Base-by-base conservation (phyloP, 2,329 filamentous ascomycete genomes). In the Mycocentrospora acerina region DNA sequence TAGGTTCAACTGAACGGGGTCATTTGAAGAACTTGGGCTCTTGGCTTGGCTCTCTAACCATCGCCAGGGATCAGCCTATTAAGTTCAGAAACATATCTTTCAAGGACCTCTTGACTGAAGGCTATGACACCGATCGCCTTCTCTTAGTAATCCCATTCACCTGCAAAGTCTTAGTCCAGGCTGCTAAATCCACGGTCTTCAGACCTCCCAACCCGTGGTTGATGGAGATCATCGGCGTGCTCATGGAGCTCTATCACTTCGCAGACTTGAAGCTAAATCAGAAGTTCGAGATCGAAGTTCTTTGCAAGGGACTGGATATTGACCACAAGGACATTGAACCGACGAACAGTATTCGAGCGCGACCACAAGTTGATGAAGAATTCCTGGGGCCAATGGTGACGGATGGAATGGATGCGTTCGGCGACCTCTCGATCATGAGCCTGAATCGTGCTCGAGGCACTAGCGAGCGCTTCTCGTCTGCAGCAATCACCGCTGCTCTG, bases 231-330 rank as follows among this genome's bases (percentile, higher is more conserved):
- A 82, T 98, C 38, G 81, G 88, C 48, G 75, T 97, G 7, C 77
- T 98, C 24, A 88, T 95, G 56, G 94, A 98, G 61, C 77, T 98
- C 4, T 98, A 98, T 60, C 86, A 95, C 59, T 86, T 87, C 57
- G 89, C 88, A 11, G 91, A 96, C 55, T 74, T 98, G 39, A 97
- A 97, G 66, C 79, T 98, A 25, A 97, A 97, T 54, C 83, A 95
- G 35, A 98, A 97, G 59, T 98, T 98, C 56, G 93, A 98, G 67
- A 97, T 98, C 41, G 93, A 98, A 68, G 90, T 98, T 17, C 78
- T 98, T 16, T 98, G 90, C 74, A 94, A 94, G 63, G 90, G 90
- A 10, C 74, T 98, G 12, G 85, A 85, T 37, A 76, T 97, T n/a
- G 90, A 97, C 47, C 86, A 95, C 68, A 95, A 94, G 70, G 85